Evolutionary conservation across 345 rosid species (phyloP).

Genomic region (Crucihimalaya himalaica): DNA sequence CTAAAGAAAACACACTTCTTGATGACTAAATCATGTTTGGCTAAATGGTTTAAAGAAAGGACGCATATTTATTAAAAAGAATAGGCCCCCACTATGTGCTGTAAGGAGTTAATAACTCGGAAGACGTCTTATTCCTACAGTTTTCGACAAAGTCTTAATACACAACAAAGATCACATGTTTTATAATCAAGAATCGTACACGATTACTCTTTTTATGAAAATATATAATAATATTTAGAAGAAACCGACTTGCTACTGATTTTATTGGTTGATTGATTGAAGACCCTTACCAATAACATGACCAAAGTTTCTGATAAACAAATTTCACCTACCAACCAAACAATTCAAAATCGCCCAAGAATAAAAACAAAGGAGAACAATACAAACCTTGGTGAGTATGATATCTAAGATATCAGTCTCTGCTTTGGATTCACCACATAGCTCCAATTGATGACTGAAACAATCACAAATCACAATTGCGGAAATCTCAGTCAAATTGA

Average conservation of each 20-base stretch:
- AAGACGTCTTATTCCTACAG: conserved; percentile 29
- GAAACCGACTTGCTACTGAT: conserved; percentile 27
- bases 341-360: background rate
- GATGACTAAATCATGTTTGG: conserved; percentile 14
- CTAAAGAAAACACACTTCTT: background rate
- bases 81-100: conserved; percentile 31
- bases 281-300: conserved; percentile 23
- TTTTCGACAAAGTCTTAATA: conserved; percentile 1
- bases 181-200: conserved; percentile 28
- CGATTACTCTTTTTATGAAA: background rate
- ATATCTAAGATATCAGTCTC: conserved; percentile 77
- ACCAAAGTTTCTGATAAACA: conserved; percentile 27
- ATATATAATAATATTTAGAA: background rate
- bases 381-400: conserved; percentile 73
- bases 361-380: background rate
- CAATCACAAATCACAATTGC: background rate
- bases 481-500: background rate
- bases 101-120: conserved; percentile 29
- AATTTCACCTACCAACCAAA: conserved; percentile 30
- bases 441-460: conserved; percentile 61
- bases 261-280: conserved; percentile 11
- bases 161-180: conserved; percentile 28
- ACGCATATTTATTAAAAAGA: background rate
- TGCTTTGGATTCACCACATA: conserved; percentile 60
- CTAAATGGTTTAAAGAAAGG: background rate